These are phyloP conservation scores for Suillus subluteus DNA, from an alignment of 768 basidiomycete species.

Conservation along the genomic window DNA sequence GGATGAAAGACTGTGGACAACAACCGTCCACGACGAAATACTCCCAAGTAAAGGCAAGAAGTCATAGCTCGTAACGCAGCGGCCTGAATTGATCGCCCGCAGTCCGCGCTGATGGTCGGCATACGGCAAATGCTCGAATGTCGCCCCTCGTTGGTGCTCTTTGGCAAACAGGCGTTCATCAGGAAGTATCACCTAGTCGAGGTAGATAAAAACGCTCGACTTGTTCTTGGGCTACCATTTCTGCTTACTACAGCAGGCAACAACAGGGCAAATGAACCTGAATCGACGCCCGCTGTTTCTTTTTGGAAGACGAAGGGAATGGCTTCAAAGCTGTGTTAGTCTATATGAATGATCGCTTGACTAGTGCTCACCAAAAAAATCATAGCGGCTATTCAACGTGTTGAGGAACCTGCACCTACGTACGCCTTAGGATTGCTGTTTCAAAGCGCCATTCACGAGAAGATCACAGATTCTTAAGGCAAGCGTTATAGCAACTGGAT, in stretches of 20 bases:
- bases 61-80: background rate
- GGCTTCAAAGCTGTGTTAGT: background rate
- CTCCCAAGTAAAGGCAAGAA: background rate
- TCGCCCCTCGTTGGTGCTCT: background rate
- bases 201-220: background rate
- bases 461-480: background rate
- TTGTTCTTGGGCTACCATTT: background rate
- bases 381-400: background rate
- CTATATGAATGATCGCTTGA: background rate
- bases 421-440: background rate
- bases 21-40: slow-evolving; percentile 2
- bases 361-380: background rate
- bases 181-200: background rate
- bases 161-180: slow-evolving; percentile 3
- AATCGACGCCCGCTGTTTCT: background rate
- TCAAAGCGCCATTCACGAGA: background rate
- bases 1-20: background rate
- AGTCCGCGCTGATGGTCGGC: background rate
- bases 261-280: background rate
- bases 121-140: background rate
- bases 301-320: background rate
- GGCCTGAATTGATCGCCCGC: background rate
- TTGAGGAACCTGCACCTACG: background rate
- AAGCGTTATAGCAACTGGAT: too few relatives aligned
- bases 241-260: background rate